These are phyloP conservation scores for Paracamarosporium sp. DNA, from an alignment of 2,329 filamentous ascomycete species.

Conservation along the genomic window DNA sequence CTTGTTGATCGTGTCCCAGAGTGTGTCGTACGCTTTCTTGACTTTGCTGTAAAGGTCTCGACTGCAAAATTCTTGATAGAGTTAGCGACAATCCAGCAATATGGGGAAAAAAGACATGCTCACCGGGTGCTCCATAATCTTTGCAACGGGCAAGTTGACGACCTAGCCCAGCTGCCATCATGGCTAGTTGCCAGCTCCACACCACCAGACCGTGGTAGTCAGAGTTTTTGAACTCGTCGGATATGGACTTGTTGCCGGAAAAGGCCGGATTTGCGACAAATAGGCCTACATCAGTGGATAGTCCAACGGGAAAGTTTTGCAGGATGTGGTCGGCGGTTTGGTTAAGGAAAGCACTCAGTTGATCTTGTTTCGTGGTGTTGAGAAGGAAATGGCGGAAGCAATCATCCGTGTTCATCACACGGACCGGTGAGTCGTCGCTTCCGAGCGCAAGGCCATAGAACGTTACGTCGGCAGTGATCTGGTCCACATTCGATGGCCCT, in stretches of 20 bases:
- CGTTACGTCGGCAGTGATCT: constrained; percentile 53
- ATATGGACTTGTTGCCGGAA: constrained; percentile 51
- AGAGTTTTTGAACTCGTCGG: constrained; percentile 61
- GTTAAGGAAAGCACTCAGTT: constrained; percentile 64
- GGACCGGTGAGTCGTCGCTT: constrained; percentile 57
- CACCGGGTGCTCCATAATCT: constrained; percentile 16
- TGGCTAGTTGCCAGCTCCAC: constrained; percentile 70
- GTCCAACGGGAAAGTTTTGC: constrained; percentile 64
- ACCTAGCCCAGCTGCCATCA: constrained; percentile 68
- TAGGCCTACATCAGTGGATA: constrained; percentile 63
- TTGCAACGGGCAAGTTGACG: constrained; percentile 63
- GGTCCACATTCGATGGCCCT: constrained; percentile 52
- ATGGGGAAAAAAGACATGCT: neutral
- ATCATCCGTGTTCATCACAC: constrained; percentile 69
- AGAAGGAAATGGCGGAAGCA: constrained; percentile 69
- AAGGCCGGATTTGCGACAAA: constrained; percentile 69
- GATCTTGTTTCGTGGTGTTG: constrained; percentile 63
- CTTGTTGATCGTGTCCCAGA: constrained; percentile 67
- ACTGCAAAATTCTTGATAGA: constrained; percentile 57
- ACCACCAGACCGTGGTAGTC: constrained; percentile 70
- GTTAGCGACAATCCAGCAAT: neutral
- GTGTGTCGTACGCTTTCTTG: constrained; percentile 60
- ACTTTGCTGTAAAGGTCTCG: constrained; percentile 56
- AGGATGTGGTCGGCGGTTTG: constrained; percentile 65
- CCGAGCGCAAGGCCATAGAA: constrained; percentile 66